Percentiles rank a stretch among this genome's conserved stretches.
Conservation (phyloP, 345 rosid species). For the Salix brachista region DNA sequence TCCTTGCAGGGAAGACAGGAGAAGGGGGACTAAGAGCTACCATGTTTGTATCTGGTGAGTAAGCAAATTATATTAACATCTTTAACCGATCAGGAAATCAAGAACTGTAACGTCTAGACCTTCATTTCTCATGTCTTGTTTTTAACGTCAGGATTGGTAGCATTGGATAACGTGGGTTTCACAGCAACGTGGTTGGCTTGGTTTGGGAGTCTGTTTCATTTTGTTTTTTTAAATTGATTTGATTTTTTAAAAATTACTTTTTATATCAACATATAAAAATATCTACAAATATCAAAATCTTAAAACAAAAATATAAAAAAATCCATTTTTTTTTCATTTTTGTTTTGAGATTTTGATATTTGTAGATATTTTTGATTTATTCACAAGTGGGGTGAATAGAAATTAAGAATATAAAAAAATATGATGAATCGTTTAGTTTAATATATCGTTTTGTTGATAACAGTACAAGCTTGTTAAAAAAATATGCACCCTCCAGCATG, state of each 20-base stretch:
- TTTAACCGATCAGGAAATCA: too few relatives aligned
- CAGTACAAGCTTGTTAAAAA: conserved; percentile 43
- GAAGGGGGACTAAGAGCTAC: conserved; percentile 47
- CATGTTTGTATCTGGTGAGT: background rate
- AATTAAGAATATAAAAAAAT: background rate
- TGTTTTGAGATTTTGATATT: too few relatives aligned
- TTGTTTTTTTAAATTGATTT: too few relatives aligned
- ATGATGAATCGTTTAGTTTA: background rate
- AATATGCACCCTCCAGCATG: conserved; percentile 37
- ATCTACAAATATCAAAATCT: too few relatives aligned
- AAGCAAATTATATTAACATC: too few relatives aligned
- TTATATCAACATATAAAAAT: too few relatives aligned
- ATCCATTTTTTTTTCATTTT: too few relatives aligned
- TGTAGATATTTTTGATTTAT: too few relatives aligned
- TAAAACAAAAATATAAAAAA: too few relatives aligned
- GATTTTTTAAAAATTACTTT: too few relatives aligned
- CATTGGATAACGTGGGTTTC: conserved; percentile 57
- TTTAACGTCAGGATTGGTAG: conserved; percentile 21
- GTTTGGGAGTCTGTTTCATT: background rate
- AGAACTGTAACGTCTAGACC: too few relatives aligned
- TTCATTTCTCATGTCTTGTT: background rate
- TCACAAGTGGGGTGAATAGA: too few relatives aligned
- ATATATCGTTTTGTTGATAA: conserved; percentile 18
- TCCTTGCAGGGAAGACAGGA: background rate
- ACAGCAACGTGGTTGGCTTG: conserved; percentile 48